These are phyloP conservation scores for Alternaria rosae DNA, from an alignment of 2,329 filamentous ascomycete species.

Conservation along the genomic window DNA sequence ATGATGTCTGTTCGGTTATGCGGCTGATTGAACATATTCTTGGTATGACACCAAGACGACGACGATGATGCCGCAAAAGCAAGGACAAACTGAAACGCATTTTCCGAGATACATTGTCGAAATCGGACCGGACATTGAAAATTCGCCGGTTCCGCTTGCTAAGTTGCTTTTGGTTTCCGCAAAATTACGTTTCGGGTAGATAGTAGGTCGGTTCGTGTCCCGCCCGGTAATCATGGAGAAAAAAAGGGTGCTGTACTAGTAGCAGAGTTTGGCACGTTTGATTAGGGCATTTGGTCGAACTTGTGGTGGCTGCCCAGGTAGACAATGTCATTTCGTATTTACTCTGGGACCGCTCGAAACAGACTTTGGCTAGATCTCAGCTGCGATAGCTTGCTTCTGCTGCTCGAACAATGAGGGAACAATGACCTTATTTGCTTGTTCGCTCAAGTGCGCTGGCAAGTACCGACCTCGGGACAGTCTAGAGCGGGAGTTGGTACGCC, in stretches of 20 bases:
- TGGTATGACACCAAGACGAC: neutral
- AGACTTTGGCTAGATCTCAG: neutral
- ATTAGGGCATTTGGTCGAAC: neutral
- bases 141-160: neutral
- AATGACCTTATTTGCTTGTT: neutral
- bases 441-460: neutral
- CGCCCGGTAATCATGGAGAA: neutral
- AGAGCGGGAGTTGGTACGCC: conserved; percentile 1
- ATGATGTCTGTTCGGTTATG: neutral
- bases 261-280: neutral
- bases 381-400: neutral
- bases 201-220: neutral
- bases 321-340: neutral
- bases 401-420: neutral
- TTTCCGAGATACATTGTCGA: neutral
- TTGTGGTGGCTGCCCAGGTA: neutral
- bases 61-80: neutral
- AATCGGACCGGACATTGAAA: neutral
- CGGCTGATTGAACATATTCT: neutral
- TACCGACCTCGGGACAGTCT: neutral
- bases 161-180: neutral
- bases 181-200: neutral
- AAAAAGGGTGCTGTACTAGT: neutral
- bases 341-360: neutral
- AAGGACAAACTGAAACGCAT: neutral